phyloP scores from a whole-genome alignment of 306 rosid species.

The Adenanthera pavonina region DNA sequence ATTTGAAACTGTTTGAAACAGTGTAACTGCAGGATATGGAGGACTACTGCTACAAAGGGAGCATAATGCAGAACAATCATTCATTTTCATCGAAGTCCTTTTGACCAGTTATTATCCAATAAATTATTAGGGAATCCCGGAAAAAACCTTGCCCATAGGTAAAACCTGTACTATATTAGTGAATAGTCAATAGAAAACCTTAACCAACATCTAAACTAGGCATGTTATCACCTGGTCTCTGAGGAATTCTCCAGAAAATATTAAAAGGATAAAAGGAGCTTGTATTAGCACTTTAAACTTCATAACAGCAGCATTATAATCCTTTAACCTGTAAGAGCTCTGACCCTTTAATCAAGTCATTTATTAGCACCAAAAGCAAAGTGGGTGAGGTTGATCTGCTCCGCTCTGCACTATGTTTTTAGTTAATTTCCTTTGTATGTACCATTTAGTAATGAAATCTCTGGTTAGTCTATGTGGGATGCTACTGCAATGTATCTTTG shows the following conservation, averaged over 20 bases:
- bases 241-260: background rate
- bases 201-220: background rate
- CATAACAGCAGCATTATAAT: background rate
- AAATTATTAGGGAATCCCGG: constrained; percentile 33
- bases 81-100: constrained; percentile 35
- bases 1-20: constrained; percentile 28
- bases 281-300: background rate
- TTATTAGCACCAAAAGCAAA: background rate
- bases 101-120: constrained; percentile 38
- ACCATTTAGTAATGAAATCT: background rate
- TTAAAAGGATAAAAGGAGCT: background rate
- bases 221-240: background rate
- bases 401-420: background rate
- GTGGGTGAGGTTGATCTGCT: background rate
- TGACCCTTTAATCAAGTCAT: constrained; percentile 9
- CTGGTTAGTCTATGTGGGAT: background rate
- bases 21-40: background rate
- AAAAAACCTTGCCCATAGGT: constrained; percentile 18
- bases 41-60: constrained; percentile 26
- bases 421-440: background rate
- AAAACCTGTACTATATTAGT: background rate
- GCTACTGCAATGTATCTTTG: constrained; percentile 48
- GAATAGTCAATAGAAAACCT: constrained; percentile 29
- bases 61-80: constrained; percentile 32
- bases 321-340: background rate